Evolutionary conservation across 169 alveolate species (phyloP), one percentile per base, ranked within the genome.

Genomic region (Theileria equi): DNA sequence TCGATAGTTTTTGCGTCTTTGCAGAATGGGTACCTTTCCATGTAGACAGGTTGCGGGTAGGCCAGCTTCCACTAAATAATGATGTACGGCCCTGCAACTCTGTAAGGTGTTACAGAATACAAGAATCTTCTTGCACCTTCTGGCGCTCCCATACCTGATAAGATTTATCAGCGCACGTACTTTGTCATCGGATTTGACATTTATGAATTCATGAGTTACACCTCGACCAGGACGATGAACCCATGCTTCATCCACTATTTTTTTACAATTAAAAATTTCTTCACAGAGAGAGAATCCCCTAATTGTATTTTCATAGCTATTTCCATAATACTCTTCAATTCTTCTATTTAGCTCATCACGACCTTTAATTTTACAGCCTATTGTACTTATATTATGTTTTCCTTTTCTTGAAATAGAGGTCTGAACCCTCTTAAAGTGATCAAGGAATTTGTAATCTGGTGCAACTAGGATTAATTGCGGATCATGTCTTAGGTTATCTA

Each of bases 191-290:
- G 70, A 66, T 21, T 61, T 38, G 7, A 59, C 57, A 19, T 60
- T 48, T 3, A 52, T 58, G 45, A 74, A 74, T 50, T 61, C 61
- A 50, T 74, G 84, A 8, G 62, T 29, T 7, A 59, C 53, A 34
- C 84, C 84, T n/a, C 77, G 57, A 35, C 47, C 38, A n/a, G 80
- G 80, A 29, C 80, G 19, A 31, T 63, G 59, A 21, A 74, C 57
- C 68, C 80, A 63, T 1, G 60, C 66, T 13, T 43, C 58, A 23
- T 74, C 79, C 2, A 74, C 84, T 4, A 38, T 28, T 8, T 25
- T 54, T n/a, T 25, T 17, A 52, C 67, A 47, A 3, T 21, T 21
- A 10, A 60, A 13, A 5, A 55, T 28, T 2, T 55, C 66, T 2
- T 55, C 66, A 4, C 45, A 38, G 13, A 38, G n/a, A 13, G 13